Evolutionary conservation across 306 rosid species (phyloP).

Genomic region (Cyclanthera cordifolia): DNA sequence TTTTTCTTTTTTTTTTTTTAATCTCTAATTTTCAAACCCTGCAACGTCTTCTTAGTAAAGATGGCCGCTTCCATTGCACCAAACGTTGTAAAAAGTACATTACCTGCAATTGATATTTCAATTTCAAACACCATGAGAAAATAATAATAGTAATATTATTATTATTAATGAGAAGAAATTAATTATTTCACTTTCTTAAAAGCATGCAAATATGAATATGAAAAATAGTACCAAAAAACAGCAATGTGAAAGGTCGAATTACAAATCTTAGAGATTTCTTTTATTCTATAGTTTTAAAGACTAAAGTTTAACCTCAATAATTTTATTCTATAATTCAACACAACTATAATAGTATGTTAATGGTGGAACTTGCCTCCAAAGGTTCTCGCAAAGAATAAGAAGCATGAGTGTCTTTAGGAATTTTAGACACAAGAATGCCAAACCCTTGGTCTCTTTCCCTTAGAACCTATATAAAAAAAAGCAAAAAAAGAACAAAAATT

Average conservation of each 20-base stretch:
- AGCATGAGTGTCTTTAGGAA: conserved; percentile 78
- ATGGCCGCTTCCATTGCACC: conserved; percentile 17
- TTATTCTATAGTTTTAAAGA: no score
- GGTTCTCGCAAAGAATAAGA: conserved; percentile 86
- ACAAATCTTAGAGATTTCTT: no score
- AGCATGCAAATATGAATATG: background rate
- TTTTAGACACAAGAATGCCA: conserved; percentile 81
- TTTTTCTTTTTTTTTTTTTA: no score
- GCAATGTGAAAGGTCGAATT: no score
- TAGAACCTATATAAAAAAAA: conserved; percentile 30
- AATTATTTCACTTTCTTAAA: background rate
- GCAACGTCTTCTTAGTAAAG: conserved; percentile 5
- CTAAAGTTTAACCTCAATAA: no score
- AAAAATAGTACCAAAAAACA: no score
- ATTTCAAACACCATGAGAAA: background rate
- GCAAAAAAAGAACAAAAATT: background rate
- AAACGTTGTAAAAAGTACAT: conserved; percentile 17
- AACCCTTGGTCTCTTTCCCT: conserved; percentile 85
- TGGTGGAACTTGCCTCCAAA: conserved; percentile 48
- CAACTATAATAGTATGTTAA: background rate
- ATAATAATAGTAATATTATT: background rate
- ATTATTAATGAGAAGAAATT: no score
- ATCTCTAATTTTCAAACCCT: conserved; percentile 5
- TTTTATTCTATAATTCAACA: no score
- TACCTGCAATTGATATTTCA: background rate